Percentiles rank a stretch among this genome's conserved stretches.
Conservation (phyloP, 192 early-diverging fungal genomes). For the Coemansia sp. region DNA sequence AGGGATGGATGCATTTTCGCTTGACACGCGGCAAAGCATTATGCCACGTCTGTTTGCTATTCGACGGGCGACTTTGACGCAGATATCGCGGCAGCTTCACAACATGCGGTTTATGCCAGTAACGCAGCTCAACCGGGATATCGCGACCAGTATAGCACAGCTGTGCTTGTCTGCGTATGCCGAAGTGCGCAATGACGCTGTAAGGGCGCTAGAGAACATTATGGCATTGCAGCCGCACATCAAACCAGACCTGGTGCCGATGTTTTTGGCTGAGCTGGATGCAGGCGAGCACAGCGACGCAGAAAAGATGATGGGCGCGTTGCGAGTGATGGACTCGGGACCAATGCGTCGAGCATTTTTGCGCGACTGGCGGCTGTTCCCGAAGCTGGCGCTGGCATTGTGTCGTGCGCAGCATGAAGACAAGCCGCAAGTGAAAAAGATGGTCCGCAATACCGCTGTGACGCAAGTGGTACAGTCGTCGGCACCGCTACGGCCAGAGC, state of each 20-base stretch:
- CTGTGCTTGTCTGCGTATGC: slow-evolving; percentile 46
- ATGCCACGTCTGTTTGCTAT: slow-evolving; percentile 39
- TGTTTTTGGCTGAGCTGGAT: slow-evolving; percentile 34
- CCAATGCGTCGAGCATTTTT: slow-evolving; percentile 25
- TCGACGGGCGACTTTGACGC: slow-evolving; percentile 17
- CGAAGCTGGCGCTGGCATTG: slow-evolving; percentile 34
- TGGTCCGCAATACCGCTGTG: slow-evolving; percentile 37
- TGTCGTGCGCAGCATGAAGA: slow-evolving; percentile 53
- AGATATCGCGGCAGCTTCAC: slow-evolving; percentile 38
- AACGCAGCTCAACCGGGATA: slow-evolving; percentile 14
- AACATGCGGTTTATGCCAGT: slow-evolving; percentile 35
- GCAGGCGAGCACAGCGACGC: slow-evolving; percentile 38
- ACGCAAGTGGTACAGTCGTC: slow-evolving; percentile 27
- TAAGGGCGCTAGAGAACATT: slow-evolving; percentile 32
- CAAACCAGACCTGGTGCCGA: slow-evolving; percentile 42
- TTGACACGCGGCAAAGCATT: slow-evolving; percentile 19
- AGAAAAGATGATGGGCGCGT: slow-evolving; percentile 48
- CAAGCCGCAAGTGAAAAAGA: slow-evolving; percentile 48
- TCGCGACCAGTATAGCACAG: slow-evolving; percentile 22
- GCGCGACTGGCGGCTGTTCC: slow-evolving; percentile 41
- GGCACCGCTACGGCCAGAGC: slow-evolving; percentile 15
- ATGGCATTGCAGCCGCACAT: slow-evolving; percentile 22
- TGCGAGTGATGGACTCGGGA: slow-evolving; percentile 30
- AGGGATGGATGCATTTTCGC: slow-evolving; percentile 35
- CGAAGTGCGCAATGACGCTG: slow-evolving; percentile 39